These are phyloP conservation scores for Sarocladiaceae sp. DNA, from an alignment of 2,329 filamentous ascomycete species.

Conservation along the genomic window DNA sequence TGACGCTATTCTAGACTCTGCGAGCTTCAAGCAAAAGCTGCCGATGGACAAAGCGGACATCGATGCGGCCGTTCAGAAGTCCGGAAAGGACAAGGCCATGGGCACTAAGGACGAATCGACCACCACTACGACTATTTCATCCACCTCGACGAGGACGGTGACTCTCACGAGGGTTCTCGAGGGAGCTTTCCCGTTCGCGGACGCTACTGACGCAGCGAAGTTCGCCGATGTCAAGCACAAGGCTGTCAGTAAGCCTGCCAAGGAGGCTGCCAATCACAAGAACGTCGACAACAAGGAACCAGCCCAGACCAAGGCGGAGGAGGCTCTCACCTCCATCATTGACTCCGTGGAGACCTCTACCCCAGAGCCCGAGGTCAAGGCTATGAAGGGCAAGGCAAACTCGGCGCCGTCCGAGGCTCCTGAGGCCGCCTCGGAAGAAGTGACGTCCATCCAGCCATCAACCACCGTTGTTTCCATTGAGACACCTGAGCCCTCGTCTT, in stretches of 20 bases:
- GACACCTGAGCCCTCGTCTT: too few species aligned
- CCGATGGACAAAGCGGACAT: not conserved
- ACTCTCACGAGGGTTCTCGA: not conserved
- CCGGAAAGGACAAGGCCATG: too few species aligned
- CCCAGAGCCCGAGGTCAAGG: not conserved
- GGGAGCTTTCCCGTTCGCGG: not conserved
- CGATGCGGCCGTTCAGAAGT: not conserved
- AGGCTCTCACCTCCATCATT: too few species aligned
- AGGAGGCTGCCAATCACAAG: too few species aligned
- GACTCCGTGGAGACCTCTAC: too few species aligned
- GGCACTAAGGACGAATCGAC: not conserved
- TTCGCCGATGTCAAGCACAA: not conserved
- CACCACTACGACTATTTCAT: conserved; percentile 2
- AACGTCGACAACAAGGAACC: too few species aligned
- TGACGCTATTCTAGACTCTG: conserved; percentile 1
- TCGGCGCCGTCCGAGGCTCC: not conserved
- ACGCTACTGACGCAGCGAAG: not conserved
- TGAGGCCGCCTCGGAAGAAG: not conserved
- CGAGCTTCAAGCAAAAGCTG: conserved; percentile 4
- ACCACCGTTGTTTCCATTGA: too few species aligned
- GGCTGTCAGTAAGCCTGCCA: too few species aligned
- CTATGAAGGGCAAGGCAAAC: not conserved
- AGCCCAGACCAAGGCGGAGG: too few species aligned
- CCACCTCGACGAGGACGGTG: conserved; percentile 7
- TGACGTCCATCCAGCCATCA: too few species aligned